phyloP scores from a whole-genome alignment of 192 early-diverging fungal genomes.

The Gaertneriomyces sp. region DNA sequence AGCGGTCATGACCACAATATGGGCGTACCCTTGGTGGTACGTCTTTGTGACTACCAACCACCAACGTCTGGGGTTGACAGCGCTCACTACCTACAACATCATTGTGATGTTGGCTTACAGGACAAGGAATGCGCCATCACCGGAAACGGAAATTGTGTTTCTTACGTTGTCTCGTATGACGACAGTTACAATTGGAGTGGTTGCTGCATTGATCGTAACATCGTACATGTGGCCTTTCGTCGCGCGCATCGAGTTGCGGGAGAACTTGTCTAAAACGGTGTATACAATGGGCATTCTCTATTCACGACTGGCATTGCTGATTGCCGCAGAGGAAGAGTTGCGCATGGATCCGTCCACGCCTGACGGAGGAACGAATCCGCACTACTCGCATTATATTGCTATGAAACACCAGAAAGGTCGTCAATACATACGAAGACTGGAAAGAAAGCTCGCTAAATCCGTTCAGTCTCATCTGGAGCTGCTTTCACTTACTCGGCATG shows the following conservation, averaged over 20 bases:
- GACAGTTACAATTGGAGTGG: constrained; percentile 70
- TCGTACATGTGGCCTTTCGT: constrained; percentile 83
- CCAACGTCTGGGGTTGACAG: constrained; percentile 72
- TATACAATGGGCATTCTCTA: constrained; percentile 67
- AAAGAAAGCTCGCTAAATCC: constrained; percentile 61
- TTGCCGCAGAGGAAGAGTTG: constrained; percentile 27
- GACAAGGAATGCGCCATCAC: constrained; percentile 64
- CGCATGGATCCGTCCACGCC: background rate
- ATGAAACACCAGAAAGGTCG: constrained; percentile 8
- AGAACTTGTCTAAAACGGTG: constrained; percentile 46
- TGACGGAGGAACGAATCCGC: background rate
- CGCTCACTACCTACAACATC: constrained; percentile 73
- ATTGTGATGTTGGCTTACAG: constrained; percentile 43
- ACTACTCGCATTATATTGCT: constrained; percentile 13
- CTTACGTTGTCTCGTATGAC: constrained; percentile 56
- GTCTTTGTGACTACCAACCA: constrained; percentile 64
- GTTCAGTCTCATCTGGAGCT: constrained; percentile 60
- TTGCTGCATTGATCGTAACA: constrained; percentile 65
- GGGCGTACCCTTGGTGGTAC: constrained; percentile 68
- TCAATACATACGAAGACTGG: constrained; percentile 32
- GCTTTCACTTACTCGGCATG: constrained; percentile 70
- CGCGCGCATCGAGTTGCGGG: constrained; percentile 75
- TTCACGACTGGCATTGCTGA: constrained; percentile 67
- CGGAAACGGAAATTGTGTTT: constrained; percentile 42
- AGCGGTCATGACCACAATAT: constrained; percentile 54